phyloP scores from a whole-genome alignment of 495 filamentous ascomycete species.

The Lophiostoma macrostomum region DNA sequence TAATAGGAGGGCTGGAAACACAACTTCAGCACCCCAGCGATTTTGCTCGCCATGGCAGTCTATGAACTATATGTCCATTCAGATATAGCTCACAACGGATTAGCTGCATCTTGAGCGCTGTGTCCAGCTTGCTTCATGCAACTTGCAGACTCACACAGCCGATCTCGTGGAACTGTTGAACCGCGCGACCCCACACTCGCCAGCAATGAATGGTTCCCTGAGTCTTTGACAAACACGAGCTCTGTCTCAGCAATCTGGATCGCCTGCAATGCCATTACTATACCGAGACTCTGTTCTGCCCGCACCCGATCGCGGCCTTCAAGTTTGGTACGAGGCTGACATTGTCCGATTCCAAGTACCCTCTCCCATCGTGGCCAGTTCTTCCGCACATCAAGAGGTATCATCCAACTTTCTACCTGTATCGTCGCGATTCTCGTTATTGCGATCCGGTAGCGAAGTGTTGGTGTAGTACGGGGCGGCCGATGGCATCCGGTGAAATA shows the following conservation, averaged over 20 bases:
- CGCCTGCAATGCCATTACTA: not conserved
- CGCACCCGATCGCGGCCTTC: no score
- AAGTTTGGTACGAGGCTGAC: no score
- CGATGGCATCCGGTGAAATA: constrained; percentile 25
- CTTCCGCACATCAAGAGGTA: no score
- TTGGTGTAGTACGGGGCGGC: constrained; percentile 23
- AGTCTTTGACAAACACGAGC: not conserved
- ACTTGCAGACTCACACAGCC: constrained; percentile 31
- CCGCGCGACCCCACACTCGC: constrained; percentile 23
- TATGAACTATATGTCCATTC: not conserved
- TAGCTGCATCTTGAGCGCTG: constrained; percentile 11
- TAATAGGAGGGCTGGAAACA: constrained; percentile 7
- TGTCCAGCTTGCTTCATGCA: constrained; percentile 7
- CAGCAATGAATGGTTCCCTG: constrained; percentile 1
- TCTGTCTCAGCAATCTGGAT: constrained; percentile 9
- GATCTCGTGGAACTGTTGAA: constrained; percentile 33
- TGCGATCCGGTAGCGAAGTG: constrained; percentile 18
- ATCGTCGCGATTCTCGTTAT: not conserved
- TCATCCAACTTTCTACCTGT: no score
- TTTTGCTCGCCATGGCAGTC: not conserved
- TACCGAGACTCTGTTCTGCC: not conserved
- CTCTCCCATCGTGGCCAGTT: no score
- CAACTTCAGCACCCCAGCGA: constrained; percentile 6
- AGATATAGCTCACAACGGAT: constrained; percentile 6
- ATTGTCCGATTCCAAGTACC: no score